A percentile compares a stretch with the other conserved stretches of the same genome.
Conservation (phyloP, 2,329 filamentous ascomycete species). For the Colletotrichum sp. region DNA sequence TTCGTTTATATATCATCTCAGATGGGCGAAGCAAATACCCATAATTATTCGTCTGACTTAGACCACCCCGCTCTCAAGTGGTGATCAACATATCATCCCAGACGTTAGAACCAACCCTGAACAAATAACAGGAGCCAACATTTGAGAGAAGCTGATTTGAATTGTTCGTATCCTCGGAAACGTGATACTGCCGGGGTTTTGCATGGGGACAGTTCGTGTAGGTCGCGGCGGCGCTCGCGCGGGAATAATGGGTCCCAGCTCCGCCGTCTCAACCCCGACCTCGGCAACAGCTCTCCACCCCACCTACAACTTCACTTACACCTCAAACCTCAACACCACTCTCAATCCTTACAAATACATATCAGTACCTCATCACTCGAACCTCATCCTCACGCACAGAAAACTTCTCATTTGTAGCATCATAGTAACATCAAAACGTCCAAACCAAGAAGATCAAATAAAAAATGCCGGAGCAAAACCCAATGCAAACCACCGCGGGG, state of each 20-base stretch:
- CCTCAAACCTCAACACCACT: neutral
- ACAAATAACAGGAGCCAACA: neutral
- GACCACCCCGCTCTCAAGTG: too few species aligned
- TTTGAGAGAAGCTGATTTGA: neutral
- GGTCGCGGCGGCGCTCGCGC: neutral
- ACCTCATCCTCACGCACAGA: neutral
- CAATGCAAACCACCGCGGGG: slow-evolving; percentile 33
- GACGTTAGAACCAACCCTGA: rapidly evolving
- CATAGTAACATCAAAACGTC: neutral
- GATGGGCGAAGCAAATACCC: neutral
- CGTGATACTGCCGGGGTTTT: neutral
- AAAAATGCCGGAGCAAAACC: slow-evolving; percentile 26
- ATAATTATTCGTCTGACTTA: neutral
- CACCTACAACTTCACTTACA: neutral
- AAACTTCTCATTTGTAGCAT: neutral
- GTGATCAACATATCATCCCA: too few species aligned
- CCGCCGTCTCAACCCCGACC: neutral
- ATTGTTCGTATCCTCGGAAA: neutral
- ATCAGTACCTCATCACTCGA: neutral
- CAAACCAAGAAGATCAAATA: neutral
- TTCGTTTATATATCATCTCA: neutral
- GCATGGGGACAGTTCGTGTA: neutral
- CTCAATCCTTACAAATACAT: neutral
- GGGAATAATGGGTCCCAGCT: neutral
- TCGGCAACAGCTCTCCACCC: neutral